Conservation (phyloP, 805 yeast species). For the Hanseniaspora valbyensis region DNA sequence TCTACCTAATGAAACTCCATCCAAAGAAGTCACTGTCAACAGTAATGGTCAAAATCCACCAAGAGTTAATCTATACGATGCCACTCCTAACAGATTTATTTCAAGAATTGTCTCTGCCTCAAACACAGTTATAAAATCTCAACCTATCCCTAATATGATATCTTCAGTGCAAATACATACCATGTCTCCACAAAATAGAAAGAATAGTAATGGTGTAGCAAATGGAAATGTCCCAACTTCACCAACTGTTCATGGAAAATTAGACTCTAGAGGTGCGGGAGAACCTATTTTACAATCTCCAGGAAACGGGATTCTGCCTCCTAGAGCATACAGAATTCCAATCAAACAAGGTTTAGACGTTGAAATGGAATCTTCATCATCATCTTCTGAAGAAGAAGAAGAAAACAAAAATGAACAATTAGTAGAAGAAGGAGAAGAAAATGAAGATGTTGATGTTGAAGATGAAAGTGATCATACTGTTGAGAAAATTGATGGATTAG, state of each 20-base stretch:
- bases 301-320: slow-evolving; percentile 25
- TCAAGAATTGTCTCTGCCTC: slow-evolving; percentile 27
- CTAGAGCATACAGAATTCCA: slow-evolving; percentile 28
- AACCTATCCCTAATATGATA: slow-evolving; percentile 23
- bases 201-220: slow-evolving; percentile 22
- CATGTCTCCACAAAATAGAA: slow-evolving; percentile 20
- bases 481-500: background rate
- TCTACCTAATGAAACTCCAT: slow-evolving; percentile 2
- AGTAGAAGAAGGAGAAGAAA: slow-evolving; percentile 18
- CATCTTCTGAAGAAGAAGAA: slow-evolving; percentile 19
- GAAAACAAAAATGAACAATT: slow-evolving; percentile 12
- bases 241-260: slow-evolving; percentile 8
- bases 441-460: slow-evolving; percentile 7
- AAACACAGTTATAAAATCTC: slow-evolving; percentile 16
- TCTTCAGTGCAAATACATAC: slow-evolving; percentile 21
- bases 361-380: slow-evolving; percentile 18
- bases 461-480: slow-evolving; percentile 15
- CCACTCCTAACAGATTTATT: slow-evolving; percentile 22
- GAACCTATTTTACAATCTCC: slow-evolving; percentile 20
- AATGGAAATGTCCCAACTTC: background rate
- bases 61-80: slow-evolving; percentile 15
- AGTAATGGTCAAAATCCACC: background rate
- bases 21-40: background rate
- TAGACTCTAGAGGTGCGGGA: slow-evolving; percentile 8
- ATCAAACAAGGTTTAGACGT: slow-evolving; percentile 26